These are phyloP conservation scores for Telfairia occidentalis DNA, from an alignment of 331 rosid genomes.

Conservation along the genomic window DNA sequence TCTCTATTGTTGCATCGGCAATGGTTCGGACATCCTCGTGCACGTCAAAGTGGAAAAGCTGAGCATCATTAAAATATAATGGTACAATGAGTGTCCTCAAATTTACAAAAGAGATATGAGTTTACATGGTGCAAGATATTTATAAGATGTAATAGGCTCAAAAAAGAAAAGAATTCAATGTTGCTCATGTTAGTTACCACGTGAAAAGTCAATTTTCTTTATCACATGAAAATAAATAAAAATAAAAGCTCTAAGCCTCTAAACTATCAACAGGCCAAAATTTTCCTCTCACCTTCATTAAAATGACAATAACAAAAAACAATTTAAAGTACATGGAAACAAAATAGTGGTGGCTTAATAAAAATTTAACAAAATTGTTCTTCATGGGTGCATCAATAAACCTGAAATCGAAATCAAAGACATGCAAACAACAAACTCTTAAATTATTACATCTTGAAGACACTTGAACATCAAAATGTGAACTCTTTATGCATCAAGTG, in stretches of 20 bases:
- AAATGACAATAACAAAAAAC: background rate
- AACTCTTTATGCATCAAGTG: background rate
- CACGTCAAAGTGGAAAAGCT: conserved; percentile 97
- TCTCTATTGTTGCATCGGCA: conserved; percentile 96
- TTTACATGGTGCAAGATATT: background rate
- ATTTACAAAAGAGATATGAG: background rate
- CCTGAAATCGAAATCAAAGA: background rate
- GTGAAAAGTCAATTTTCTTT: background rate
- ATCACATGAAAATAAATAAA: background rate
- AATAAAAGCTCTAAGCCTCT: background rate
- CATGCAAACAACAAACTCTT: background rate
- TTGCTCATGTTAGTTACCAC: background rate
- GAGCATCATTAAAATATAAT: conserved; percentile 11
- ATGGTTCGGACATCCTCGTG: conserved; percentile 91
- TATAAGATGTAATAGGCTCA: background rate
- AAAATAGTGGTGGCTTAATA: background rate
- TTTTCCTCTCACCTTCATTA: background rate
- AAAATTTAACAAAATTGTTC: background rate
- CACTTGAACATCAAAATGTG: background rate
- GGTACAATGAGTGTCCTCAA: background rate
- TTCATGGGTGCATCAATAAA: background rate
- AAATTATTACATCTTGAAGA: background rate
- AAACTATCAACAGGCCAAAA: background rate
- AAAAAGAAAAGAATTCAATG: background rate
- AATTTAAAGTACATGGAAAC: background rate